Evolutionary conservation across 2,329 filamentous ascomycete species (phyloP).

Genomic region (Colletotrichum chlorophyti): DNA sequence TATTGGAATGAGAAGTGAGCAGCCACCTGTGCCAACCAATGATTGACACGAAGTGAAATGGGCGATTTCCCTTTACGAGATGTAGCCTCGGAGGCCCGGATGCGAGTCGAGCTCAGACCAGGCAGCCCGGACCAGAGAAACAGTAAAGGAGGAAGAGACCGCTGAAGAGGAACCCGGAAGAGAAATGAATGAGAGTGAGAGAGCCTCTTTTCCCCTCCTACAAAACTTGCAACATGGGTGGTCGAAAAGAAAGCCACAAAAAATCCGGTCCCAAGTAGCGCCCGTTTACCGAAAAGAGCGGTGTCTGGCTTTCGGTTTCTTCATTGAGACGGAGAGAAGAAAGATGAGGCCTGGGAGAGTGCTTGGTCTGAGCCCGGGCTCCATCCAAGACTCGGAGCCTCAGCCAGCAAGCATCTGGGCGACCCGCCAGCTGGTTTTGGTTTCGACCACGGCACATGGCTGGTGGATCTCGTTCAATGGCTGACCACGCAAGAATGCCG

Average conservation of each 20-base stretch:
- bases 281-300: conserved; percentile 17
- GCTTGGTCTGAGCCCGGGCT: conserved; percentile 4
- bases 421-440: conserved; percentile 23
- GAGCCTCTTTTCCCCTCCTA: conserved; percentile 24
- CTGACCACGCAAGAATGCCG: conserved; percentile 4
- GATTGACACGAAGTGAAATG: conserved; percentile 6
- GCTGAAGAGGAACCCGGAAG: not conserved
- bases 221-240: conserved; percentile 20
- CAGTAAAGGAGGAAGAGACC: not conserved
- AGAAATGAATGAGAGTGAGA: not conserved
- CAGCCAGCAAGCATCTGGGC: conserved; percentile 18
- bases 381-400: conserved; percentile 9
- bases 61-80: not conserved
- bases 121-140: not conserved
- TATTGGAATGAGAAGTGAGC: conserved; percentile 28
- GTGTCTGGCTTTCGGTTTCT: conserved; percentile 22
- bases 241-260: conserved; percentile 1
- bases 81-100: conserved; percentile 11
- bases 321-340: too few species aligned
- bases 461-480: conserved; percentile 26
- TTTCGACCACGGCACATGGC: conserved; percentile 26
- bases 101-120: conserved; percentile 18
- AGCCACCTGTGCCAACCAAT: conserved; percentile 19
- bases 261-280: not conserved
- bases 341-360: too few species aligned